Evolutionary conservation across 306 rosid genomes (phyloP).

Genomic region (Cucurbita pepo): DNA sequence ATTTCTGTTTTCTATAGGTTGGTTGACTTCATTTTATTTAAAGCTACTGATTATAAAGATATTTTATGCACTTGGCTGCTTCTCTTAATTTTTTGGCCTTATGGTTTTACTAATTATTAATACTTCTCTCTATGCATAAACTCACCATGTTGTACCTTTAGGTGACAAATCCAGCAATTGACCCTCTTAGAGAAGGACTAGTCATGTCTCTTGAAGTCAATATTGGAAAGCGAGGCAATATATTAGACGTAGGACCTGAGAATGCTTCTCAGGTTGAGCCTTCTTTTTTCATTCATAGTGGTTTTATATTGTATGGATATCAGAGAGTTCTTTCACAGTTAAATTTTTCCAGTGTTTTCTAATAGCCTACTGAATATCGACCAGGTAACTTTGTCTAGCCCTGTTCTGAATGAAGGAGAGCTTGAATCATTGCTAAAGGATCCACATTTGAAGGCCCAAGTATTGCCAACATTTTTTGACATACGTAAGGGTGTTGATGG

Average conservation of each 20-base stretch:
- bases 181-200: constrained; percentile 95
- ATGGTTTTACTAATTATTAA: background rate
- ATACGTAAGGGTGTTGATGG: constrained; percentile 87
- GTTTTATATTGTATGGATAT: constrained; percentile 4
- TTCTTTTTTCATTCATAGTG: background rate
- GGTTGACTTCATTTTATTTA: background rate
- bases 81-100: background rate
- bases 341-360: constrained; percentile 1
- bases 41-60: background rate
- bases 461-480: constrained; percentile 72
- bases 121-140: background rate
- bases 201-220: constrained; percentile 99
- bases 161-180: constrained; percentile 99
- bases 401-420: constrained; percentile 85
- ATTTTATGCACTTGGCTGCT: background rate
- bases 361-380: background rate
- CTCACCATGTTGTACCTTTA: constrained; percentile 14
- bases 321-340: constrained; percentile 2
- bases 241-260: constrained; percentile 88
- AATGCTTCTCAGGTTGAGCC: constrained; percentile 80
- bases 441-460: constrained; percentile 51
- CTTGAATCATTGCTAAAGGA: constrained; percentile 78
- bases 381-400: constrained; percentile 87
- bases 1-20: background rate
- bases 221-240: constrained; percentile 71